phyloP scores from a whole-genome alignment of 441 rosid species.

The Eutrema salsugineum region DNA sequence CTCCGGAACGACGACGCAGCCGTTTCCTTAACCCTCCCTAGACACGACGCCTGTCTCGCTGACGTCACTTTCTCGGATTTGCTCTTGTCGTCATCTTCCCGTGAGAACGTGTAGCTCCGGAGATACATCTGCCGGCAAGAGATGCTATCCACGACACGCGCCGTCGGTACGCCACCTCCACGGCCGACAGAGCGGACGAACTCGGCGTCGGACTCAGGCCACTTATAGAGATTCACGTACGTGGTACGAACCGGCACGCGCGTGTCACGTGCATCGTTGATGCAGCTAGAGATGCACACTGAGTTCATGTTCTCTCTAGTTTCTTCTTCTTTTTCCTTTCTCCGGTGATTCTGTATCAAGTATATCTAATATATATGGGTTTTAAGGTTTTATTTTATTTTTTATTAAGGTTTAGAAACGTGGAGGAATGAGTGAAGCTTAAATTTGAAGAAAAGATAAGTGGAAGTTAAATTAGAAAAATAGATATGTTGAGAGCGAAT shows the following conservation, averaged over 20 bases:
- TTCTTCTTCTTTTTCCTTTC: background rate
- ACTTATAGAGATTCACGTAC: slow-evolving; percentile 80
- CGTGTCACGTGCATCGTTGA: slow-evolving; percentile 70
- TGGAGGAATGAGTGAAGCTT: slow-evolving; percentile 42
- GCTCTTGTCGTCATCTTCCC: slow-evolving; percentile 44
- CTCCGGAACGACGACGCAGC: slow-evolving; percentile 11
- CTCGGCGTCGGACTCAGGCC: slow-evolving; percentile 95
- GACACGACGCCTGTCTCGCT: slow-evolving; percentile 11
- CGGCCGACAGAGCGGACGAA: slow-evolving; percentile 59
- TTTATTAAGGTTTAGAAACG: slow-evolving; percentile 11
- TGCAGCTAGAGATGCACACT: slow-evolving; percentile 78
- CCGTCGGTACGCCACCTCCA: slow-evolving; percentile 35
- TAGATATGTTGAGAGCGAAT: background rate
- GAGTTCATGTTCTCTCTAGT: slow-evolving; percentile 48
- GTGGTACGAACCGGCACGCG: slow-evolving; percentile 68
- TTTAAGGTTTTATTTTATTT: background rate
- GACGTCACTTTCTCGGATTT: background rate
- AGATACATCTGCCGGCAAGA: slow-evolving; percentile 90
- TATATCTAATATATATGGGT: slow-evolving; percentile 17
- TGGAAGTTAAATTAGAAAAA: slow-evolving; percentile 20
- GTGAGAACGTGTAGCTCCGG: slow-evolving; percentile 83
- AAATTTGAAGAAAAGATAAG: slow-evolving; percentile 56
- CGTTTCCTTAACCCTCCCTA: slow-evolving; percentile 21
- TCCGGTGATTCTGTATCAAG: background rate
- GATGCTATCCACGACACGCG: slow-evolving; percentile 77